Evolutionary conservation across 441 rosid genomes (phyloP).

Genomic region (Adansonia madagascariensis): DNA sequence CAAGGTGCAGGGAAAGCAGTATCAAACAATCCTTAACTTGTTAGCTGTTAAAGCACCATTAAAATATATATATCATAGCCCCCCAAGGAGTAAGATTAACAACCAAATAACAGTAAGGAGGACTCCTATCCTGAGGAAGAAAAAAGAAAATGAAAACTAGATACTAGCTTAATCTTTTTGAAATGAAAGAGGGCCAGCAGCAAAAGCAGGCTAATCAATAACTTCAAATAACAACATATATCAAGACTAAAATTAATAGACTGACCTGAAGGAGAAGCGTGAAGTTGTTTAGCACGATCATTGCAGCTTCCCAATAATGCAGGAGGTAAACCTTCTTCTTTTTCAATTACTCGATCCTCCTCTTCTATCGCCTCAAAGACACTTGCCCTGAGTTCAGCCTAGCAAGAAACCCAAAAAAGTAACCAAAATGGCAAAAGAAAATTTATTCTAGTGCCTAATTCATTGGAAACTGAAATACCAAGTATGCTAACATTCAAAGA

Average conservation of each 20-base stretch:
- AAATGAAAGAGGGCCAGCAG: not conserved
- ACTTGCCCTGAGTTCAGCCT: slow-evolving; percentile 98
- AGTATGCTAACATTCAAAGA: not conserved
- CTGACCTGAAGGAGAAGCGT: slow-evolving; percentile 90
- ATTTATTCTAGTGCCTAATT: not conserved
- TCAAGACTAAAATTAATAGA: slow-evolving; percentile 11
- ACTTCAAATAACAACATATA: slow-evolving; percentile 3
- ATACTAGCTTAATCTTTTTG: not conserved
- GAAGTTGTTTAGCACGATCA: slow-evolving; percentile 86
- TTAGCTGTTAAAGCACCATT: not conserved
- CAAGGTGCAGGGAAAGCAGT: not conserved
- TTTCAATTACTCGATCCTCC: slow-evolving; percentile 80
- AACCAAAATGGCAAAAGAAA: slow-evolving; percentile 17
- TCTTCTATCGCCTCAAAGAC: slow-evolving; percentile 99
- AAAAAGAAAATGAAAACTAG: not conserved
- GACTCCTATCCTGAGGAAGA: not conserved
- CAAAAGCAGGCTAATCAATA: not conserved
- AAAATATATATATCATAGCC: not conserved
- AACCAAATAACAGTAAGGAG: not conserved
- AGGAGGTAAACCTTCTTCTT: slow-evolving; percentile 78
- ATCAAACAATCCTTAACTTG: not conserved
- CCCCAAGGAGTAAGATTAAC: not conserved
- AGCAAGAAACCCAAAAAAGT: slow-evolving; percentile 17
- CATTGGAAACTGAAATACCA: not conserved
- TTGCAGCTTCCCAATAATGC: slow-evolving; percentile 95